A percentile compares a stretch with the other conserved stretches of the same genome.
Conservation (phyloP, 2,329 filamentous ascomycete species). For the Pseudogymnoascus sp. region DNA sequence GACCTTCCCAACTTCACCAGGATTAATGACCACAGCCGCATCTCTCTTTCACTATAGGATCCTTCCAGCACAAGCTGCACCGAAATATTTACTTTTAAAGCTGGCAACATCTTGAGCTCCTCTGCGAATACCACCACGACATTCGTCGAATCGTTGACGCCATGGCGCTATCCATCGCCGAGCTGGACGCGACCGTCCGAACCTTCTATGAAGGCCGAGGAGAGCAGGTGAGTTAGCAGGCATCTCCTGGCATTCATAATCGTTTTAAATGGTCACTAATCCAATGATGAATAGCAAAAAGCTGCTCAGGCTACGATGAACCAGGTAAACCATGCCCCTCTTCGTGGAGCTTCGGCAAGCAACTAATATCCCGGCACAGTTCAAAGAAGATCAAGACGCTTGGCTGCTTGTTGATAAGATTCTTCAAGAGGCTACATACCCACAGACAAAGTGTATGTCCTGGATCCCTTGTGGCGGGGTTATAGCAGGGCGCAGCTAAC, state of each 20-base stretch:
- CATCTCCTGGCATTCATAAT: not conserved
- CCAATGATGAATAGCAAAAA: conserved; percentile 67
- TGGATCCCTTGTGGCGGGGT: not conserved
- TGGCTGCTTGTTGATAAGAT: conserved; percentile 98
- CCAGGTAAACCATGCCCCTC: conserved; percentile 53
- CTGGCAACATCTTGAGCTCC: conserved; percentile 1
- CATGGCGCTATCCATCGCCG: conserved; percentile 71
- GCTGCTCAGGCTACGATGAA: conserved; percentile 87
- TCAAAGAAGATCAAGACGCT: conserved; percentile 97
- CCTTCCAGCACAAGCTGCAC: conserved; percentile 12
- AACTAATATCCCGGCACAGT: conserved; percentile 45
- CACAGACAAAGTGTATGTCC: conserved; percentile 86
- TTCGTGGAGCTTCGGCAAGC: not conserved
- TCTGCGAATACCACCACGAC: conserved; percentile 9
- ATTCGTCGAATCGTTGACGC: conserved; percentile 27
- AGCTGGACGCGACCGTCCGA: conserved; percentile 93
- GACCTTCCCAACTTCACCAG: conserved; percentile 7
- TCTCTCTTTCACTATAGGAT: conserved; percentile 6
- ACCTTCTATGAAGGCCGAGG: conserved; percentile 97
- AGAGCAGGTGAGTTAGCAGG: conserved; percentile 60
- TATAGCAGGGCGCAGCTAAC: not conserved
- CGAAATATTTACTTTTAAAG: conserved; percentile 7
- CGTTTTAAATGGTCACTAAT: conserved; percentile 28
- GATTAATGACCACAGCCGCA: conserved; percentile 8
- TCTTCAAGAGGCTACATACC: conserved; percentile 82